These are phyloP conservation scores for Flaveria ramosissima DNA, from an alignment of 129 eudicot genomes.

Conservation along the genomic window DNA sequence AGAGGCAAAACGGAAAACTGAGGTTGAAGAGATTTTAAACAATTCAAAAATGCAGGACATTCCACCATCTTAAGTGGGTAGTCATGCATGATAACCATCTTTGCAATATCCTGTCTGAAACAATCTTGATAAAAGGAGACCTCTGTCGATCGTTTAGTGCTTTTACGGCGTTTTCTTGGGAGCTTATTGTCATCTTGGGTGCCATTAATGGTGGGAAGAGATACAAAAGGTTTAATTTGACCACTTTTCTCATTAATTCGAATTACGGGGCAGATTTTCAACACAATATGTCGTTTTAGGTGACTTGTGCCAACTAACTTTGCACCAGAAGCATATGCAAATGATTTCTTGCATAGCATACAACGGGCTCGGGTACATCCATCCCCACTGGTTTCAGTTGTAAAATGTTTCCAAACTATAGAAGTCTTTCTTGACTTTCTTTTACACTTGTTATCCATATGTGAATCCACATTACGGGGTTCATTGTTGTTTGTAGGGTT, in stretches of 20 bases:
- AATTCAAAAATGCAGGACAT: conserved; percentile 54
- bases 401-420: conserved; percentile 87
- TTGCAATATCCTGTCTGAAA: conserved; percentile 54
- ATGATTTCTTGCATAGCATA: conserved; percentile 72
- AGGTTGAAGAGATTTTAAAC: conserved; percentile 56
- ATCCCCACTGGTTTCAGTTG: conserved; percentile 47
- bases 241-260: conserved; percentile 41
- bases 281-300: conserved; percentile 72
- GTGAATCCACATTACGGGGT: conserved; percentile 33
- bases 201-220: conserved; percentile 30
- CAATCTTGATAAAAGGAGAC: conserved; percentile 44
- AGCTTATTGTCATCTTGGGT: conserved; percentile 30
- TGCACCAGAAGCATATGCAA: conserved; percentile 67
- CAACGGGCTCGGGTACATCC: conserved; percentile 68
- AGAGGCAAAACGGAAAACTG: conserved; percentile 42
- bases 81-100: conserved; percentile 81
- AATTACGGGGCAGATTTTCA: conserved; percentile 70
- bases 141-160: conserved; percentile 24
- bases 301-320: conserved; percentile 90
- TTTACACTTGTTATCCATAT: conserved; percentile 42
- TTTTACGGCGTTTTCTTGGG: conserved; percentile 58
- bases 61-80: conserved; percentile 76
- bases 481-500: conserved; percentile 35
- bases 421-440: conserved; percentile 61
- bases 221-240: conserved; percentile 20